Base-by-base conservation (phyloP, 208 protist genomes). In the Acanthamoeba castellanii region DNA sequence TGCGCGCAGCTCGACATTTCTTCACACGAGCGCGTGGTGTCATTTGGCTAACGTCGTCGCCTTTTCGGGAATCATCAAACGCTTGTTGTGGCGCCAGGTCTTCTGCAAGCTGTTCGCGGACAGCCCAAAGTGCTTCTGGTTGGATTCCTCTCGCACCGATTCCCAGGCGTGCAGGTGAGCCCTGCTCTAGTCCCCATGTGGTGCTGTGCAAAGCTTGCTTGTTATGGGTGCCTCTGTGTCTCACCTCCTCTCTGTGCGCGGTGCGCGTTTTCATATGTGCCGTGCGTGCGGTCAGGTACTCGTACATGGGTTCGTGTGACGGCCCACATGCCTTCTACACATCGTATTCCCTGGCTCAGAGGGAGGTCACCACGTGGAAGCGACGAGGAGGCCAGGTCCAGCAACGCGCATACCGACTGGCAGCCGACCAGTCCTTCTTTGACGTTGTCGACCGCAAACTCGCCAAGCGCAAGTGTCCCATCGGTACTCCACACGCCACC, bases 51-150 rank as follows among this genome's bases (percentile, higher is more conserved):
- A 42, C n/a, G n/a, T n/a, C n/a, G n/a, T n/a, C n/a, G n/a, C 37
- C 37, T 42, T 3, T 42, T 3, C 1, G 1, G 4, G 42, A 45
- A 45, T 6, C 42, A 3, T 45, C 42, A 9, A 3, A 8, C 42
- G 42, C 5, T 45, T 2, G 42, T 45, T 45, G 42, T 45, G 42
- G 42, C 11, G 9, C 22, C 27, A 68, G 61, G 61, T 68, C 20
- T 68, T 68, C 27, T 25, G 25, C 25, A 25, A 30, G 8, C 25
- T 68, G 25, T 68, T 68, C 27, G 61, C 25, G 4, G 61, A 30
- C 8, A 68, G 61, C 61, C 20, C 16, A 25, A 47, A 92, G 81
- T 66, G 55, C 85, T 92, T 92, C 81, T 92, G 85, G 85, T 52
- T 92, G 20, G 85, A 92, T 34, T 92, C 85, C 37, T 92, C 85